Conservation (phyloP, 2,329 filamentous ascomycete genomes). For the Fusarium zealandicum region DNA sequence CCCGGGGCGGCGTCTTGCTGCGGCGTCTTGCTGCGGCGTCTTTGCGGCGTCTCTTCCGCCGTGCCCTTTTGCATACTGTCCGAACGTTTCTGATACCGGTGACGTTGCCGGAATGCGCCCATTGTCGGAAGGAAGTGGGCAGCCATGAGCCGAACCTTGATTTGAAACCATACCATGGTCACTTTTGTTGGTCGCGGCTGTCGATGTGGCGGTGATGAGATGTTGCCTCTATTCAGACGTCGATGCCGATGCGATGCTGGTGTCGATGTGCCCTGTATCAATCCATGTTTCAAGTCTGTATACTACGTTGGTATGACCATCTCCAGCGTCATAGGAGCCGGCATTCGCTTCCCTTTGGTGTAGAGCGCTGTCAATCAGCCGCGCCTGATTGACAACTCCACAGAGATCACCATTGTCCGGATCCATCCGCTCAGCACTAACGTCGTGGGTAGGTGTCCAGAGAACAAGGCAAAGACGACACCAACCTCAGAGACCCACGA, state of each 20-base stretch:
- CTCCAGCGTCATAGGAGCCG: neutral
- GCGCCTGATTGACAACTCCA: conserved; percentile 1
- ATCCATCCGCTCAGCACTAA: no score
- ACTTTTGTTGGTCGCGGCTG: neutral
- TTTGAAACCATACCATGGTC: conserved; percentile 12
- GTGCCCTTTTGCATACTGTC: neutral
- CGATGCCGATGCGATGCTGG: neutral
- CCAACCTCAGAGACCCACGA: neutral
- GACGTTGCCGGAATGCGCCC: conserved; percentile 16
- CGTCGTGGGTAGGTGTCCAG: no score
- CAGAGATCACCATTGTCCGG: conserved; percentile 9
- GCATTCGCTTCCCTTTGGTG: neutral
- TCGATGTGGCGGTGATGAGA: neutral
- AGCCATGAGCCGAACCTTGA: conserved; percentile 11
- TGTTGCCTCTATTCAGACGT: neutral
- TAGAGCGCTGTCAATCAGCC: conserved; percentile 8
- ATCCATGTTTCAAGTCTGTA: neutral
- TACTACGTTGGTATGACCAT: neutral
- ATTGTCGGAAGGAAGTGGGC: conserved; percentile 28
- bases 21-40: conserved; percentile 5
- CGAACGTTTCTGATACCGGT: conserved; percentile 1
- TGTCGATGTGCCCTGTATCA: neutral
- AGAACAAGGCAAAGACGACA: neutral
- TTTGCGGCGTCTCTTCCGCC: conserved; percentile 12
- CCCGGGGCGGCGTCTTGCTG: conserved; percentile 10